Conservation (phyloP, 2,329 filamentous ascomycete species). For the Bimuria novae-zelandiae region DNA sequence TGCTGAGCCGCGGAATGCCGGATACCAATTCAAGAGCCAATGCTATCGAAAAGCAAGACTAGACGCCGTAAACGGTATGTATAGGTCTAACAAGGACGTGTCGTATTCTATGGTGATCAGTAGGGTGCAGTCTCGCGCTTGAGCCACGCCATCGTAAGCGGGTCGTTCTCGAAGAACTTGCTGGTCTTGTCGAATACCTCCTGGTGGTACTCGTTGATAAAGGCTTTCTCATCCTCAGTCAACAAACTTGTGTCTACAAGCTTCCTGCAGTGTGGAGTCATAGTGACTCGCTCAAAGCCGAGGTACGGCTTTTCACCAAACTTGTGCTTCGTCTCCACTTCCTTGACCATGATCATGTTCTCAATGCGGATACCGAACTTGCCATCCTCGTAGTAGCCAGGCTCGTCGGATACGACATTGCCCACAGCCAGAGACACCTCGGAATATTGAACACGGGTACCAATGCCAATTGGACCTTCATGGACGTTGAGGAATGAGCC, state of each 20-base stretch:
- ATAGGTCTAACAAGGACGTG: background rate
- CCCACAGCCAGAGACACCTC: constrained; percentile 89
- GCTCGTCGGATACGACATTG: constrained; percentile 95
- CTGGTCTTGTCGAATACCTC: constrained; percentile 83
- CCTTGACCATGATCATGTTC: constrained; percentile 89
- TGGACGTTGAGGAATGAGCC: constrained; percentile 96
- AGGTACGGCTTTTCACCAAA: constrained; percentile 95
- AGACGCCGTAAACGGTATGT: constrained; percentile 7
- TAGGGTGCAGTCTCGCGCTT: constrained; percentile 77
- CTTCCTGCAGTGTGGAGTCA: constrained; percentile 92
- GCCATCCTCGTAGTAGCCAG: constrained; percentile 96
- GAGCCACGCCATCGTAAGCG: constrained; percentile 77
- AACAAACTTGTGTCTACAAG: constrained; percentile 78
- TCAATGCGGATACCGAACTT: constrained; percentile 95
- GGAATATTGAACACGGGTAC: constrained; percentile 86
- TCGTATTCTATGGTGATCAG: constrained; percentile 13
- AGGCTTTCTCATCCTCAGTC: constrained; percentile 74
- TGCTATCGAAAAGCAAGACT: constrained; percentile 11
- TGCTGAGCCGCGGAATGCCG: constrained; percentile 19
- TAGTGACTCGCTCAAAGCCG: constrained; percentile 95
- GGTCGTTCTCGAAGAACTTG: constrained; percentile 73
- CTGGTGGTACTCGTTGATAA: constrained; percentile 84
- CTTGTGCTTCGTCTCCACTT: constrained; percentile 81
- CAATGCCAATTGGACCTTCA: constrained; percentile 95
- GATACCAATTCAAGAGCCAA: constrained; percentile 16